phyloP scores from a whole-genome alignment of 179 eudicot genomes.

The Patellifolia procumbens region DNA sequence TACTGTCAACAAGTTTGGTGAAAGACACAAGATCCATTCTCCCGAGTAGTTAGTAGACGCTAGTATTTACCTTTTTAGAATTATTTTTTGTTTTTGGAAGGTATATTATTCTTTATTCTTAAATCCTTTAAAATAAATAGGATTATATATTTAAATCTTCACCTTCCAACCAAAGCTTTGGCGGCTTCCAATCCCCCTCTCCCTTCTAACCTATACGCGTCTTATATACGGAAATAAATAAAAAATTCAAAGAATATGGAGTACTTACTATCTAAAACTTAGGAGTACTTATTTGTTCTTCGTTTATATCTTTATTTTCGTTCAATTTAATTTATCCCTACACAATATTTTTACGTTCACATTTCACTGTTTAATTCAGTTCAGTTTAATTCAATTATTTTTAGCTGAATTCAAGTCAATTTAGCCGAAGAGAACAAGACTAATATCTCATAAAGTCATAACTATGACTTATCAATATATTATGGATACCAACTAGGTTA shows the following conservation, averaged over 20 bases:
- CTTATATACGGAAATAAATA: not conserved
- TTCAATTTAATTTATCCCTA: too few species aligned
- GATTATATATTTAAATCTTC: not conserved
- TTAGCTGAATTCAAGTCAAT: too few species aligned
- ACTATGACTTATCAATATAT: too few species aligned
- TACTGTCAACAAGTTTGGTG: slow-evolving; percentile 12
- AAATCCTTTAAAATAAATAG: not conserved
- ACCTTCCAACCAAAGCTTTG: not conserved
- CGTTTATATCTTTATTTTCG: too few species aligned
- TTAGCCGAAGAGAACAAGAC: too few species aligned
- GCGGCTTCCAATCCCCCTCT: slow-evolving; percentile 10
- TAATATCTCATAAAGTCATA: too few species aligned
- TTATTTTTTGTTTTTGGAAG: not conserved
- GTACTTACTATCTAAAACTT: not conserved
- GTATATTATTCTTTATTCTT: too few species aligned
- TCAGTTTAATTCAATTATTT: too few species aligned
- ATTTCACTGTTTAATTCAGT: too few species aligned
- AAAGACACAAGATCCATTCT: slow-evolving; percentile 17
- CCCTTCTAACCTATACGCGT: slow-evolving; percentile 9
- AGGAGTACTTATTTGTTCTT: too few species aligned
- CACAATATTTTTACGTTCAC: too few species aligned
- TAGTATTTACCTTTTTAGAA: slow-evolving; percentile 1
- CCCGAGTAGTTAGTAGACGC: not conserved
- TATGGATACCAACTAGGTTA: too few species aligned
- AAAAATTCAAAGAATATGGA: not conserved